These are phyloP conservation scores for Daldinia decipiens DNA, from an alignment of 495 filamentous ascomycete genomes.

Conservation along the genomic window DNA sequence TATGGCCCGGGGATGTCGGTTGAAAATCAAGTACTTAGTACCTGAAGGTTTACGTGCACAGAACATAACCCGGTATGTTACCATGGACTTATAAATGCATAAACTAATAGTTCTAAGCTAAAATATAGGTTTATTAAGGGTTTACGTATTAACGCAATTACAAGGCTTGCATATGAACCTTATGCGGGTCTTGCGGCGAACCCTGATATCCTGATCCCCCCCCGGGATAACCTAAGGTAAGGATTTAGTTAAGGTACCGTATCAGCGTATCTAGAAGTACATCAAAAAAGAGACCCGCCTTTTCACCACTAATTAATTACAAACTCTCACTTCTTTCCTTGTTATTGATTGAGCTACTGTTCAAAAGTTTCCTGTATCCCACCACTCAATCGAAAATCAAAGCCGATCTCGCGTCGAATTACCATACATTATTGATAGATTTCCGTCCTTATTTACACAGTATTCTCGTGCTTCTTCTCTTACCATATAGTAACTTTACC, in stretches of 20 bases:
- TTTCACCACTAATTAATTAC: conserved; percentile 7
- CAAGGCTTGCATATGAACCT: not conserved
- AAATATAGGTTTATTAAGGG: not conserved
- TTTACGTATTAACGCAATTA: not conserved
- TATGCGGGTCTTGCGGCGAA: conserved; percentile 4
- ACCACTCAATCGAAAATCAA: not conserved
- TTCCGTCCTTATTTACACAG: not conserved
- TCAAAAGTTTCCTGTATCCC: not conserved
- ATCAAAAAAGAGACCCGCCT: conserved; percentile 1
- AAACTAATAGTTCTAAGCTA: not conserved
- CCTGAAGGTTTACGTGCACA: too few species aligned
- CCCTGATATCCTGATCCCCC: not conserved
- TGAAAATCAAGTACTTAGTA: too few species aligned
- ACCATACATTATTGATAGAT: not conserved
- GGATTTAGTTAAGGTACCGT: conserved; percentile 11
- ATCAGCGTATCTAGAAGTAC: not conserved
- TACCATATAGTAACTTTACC: not conserved
- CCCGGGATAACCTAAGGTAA: conserved; percentile 4
- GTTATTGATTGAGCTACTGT: not conserved
- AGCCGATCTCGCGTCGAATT: not conserved
- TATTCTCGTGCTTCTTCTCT: not conserved
- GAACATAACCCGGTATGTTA: too few species aligned
- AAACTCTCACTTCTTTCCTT: conserved; percentile 7
- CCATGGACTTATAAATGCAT: not conserved
- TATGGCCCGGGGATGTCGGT: too few species aligned